Conservation (phyloP, 2,329 filamentous ascomycete genomes). For the Exophiala bonariae region DNA sequence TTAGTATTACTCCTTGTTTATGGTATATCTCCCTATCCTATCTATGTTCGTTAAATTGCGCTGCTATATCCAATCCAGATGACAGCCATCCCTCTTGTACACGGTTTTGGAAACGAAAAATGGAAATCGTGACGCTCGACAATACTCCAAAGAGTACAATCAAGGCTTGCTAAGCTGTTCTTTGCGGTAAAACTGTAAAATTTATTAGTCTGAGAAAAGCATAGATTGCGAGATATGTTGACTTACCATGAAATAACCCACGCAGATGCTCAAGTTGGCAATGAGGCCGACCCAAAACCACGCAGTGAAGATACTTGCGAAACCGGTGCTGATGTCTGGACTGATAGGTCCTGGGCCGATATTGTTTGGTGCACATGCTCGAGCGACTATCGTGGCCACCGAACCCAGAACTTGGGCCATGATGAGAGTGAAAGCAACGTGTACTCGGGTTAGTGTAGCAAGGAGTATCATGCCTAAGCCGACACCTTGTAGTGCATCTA, state of each 20-base stretch:
- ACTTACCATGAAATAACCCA: conserved; percentile 53
- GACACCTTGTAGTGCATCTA: conserved; percentile 65
- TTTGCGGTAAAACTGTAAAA: conserved; percentile 45
- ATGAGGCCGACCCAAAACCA: conserved; percentile 64
- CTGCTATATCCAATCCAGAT: too few species aligned
- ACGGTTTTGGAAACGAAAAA: too few species aligned
- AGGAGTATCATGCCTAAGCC: conserved; percentile 69
- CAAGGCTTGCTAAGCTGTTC: conserved; percentile 46
- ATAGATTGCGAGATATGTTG: conserved; percentile 19
- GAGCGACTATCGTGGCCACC: conserved; percentile 61
- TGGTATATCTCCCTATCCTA: too few species aligned
- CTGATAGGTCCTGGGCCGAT: conserved; percentile 63
- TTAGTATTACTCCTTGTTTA: too few species aligned
- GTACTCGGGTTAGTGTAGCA: conserved; percentile 64
- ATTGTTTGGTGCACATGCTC: conserved; percentile 61
- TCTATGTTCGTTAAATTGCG: too few species aligned
- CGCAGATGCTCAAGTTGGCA: conserved; percentile 59
- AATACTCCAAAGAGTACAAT: too few species aligned
- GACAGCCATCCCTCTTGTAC: too few species aligned
- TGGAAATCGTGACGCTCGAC: too few species aligned
- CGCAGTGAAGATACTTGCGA: conserved; percentile 46
- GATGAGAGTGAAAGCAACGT: conserved; percentile 63
- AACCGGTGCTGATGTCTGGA: conserved; percentile 57
- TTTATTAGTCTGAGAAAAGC: background rate
- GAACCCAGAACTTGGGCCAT: conserved; percentile 63